A percentile compares a stretch with the other conserved stretches of the same genome.
These are phyloP conservation scores for Annona squamosa DNA, from an alignment of 164 flowering plant species.

Conservation along the genomic window DNA sequence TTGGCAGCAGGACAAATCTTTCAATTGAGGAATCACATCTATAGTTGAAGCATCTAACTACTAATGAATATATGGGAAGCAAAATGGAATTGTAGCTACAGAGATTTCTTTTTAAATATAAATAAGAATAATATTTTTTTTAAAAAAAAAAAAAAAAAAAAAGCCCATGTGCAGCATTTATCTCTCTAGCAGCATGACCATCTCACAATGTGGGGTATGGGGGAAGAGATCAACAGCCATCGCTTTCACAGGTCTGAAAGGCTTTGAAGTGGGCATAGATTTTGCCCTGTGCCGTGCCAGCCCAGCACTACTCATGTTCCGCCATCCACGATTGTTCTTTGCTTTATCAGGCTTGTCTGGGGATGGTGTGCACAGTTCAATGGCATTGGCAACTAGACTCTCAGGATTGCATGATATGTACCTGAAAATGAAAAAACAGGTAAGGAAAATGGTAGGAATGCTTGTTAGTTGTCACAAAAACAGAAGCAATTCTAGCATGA, in stretches of 20 bases:
- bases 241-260: conserved; percentile 78
- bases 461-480: background rate
- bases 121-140: too few relatives aligned
- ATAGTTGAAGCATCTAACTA: too few relatives aligned
- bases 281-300: conserved; percentile 84
- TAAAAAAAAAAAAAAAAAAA: too few relatives aligned
- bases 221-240: conserved; percentile 94
- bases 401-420: conserved; percentile 97
- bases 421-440: conserved; percentile 28
- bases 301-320: conserved; percentile 81
- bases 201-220: conserved; percentile 81
- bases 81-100: too few relatives aligned
- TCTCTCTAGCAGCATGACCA: conserved; percentile 93
- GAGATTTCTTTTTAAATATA: too few relatives aligned
- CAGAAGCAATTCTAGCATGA: background rate
- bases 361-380: conserved; percentile 83
- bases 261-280: conserved; percentile 90
- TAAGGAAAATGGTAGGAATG: background rate
- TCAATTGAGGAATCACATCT: too few relatives aligned
- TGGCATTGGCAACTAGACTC: conserved; percentile 83
- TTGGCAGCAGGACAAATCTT: too few relatives aligned
- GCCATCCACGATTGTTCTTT: conserved; percentile 66
- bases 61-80: too few relatives aligned
- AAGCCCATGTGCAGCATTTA: conserved; percentile 15
- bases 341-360: conserved; percentile 50